A percentile compares a stretch with the other conserved stretches of the same genome.
These are phyloP conservation scores for Drechmeria coniospora DNA, from an alignment of 2,329 filamentous ascomycete species.

Conservation along the genomic window DNA sequence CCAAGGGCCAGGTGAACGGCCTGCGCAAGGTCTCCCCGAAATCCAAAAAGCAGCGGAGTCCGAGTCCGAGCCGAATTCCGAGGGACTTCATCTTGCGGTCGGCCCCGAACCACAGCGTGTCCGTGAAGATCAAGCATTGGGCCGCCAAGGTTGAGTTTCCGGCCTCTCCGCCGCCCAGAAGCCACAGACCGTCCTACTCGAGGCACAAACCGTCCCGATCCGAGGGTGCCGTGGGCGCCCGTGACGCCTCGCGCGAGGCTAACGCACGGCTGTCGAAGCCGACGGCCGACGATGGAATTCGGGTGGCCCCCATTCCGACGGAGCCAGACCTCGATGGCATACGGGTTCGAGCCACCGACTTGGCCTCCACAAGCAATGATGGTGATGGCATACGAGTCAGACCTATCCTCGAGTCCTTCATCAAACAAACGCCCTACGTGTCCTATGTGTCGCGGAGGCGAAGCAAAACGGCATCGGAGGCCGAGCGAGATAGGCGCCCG, in stretches of 20 bases:
- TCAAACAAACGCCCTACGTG: conserved; percentile 2
- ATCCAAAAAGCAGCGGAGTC: conserved; percentile 11
- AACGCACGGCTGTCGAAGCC: conserved; percentile 11
- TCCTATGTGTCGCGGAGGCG: conserved; percentile 11
- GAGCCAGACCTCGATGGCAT: conserved; percentile 17
- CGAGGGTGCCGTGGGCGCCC: conserved; percentile 12
- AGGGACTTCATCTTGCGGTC: conserved; percentile 41
- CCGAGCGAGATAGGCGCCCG: conserved; percentile 7
- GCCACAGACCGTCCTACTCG: conserved; percentile 20
- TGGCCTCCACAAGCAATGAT: conserved; percentile 9
- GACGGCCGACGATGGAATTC: conserved; percentile 29
- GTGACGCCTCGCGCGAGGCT: conserved; percentile 12
- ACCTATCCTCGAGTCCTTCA: no score
- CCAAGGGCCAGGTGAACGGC: conserved; percentile 35
- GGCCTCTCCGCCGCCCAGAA: conserved; percentile 21
- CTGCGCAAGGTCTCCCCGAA: conserved; percentile 25
- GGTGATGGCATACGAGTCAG: no score
- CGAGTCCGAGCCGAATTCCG: conserved; percentile 25
- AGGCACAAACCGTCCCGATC: conserved; percentile 12
- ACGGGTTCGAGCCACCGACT: conserved; percentile 13
- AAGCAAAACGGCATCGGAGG: conserved; percentile 13
- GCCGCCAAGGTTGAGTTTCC: conserved; percentile 37
- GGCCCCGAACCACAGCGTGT: conserved; percentile 36
- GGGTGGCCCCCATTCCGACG: conserved; percentile 23
- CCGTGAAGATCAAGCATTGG: conserved; percentile 48